Base-by-base conservation (phyloP, 805 yeast genomes). In the Nakazawaea pomicola region DNA sequence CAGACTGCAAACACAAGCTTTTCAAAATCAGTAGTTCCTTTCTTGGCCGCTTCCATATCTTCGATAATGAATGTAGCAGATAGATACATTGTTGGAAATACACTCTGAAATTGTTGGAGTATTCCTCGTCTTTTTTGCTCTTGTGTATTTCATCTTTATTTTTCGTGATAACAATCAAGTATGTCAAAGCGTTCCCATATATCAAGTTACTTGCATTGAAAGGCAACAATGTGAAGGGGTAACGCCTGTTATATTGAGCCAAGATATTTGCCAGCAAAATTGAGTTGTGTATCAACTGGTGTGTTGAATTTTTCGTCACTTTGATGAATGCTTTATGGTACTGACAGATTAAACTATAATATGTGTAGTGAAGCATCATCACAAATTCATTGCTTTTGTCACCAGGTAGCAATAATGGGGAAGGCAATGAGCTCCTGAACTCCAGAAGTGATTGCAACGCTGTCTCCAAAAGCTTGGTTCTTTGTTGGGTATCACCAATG, bases 401-500 rank as follows among this genome's bases (percentile, higher is more conserved):
- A 4, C 18, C 12, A 4, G 40, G 18, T 10, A 46, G 31, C 28
- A 24, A 38, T 28, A 53, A 41, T 2, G 35, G 40, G 1, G 43
- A 9, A 2, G 62, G 62, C 8, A 55, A 38, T 1, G 62, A 44
- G 4, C 34, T 36, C 11, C 43, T 46, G 36, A 61, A 39, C 16
- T 60, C 59, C 3, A 44, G 29, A 6, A 60, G 37, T 1, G 58
- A 46, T 17, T 45, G 50, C 29, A 51, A 46, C 1, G 56, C 64
- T 19, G 60, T 50, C 4, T 40, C 35, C 18, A 59, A 33, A 6
- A 61, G 41, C 17, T 49, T 58, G 18, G 40, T 15, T 27, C 55
- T 40, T 37, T 59, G 55, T 25, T 48, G 54, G 1, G 59, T 55
- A 39, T 61, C 67, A 6, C 65, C 65, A 28, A 60, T 33, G 39